Evolutionary conservation across 2,329 filamentous ascomycete species (phyloP).

Genomic region (Zymoseptoria ardabiliae): DNA sequence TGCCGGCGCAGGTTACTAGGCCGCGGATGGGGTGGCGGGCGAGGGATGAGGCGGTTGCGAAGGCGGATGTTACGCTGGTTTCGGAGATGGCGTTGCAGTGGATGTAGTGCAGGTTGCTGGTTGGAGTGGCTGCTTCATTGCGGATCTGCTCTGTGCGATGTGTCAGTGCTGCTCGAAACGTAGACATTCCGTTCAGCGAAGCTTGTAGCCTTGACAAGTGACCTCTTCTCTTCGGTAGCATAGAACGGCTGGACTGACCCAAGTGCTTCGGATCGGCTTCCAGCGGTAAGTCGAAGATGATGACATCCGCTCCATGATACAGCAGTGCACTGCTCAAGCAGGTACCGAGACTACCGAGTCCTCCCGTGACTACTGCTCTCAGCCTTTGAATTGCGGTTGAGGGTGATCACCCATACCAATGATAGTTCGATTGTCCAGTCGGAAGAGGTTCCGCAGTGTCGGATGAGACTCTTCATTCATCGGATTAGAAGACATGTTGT

Average conservation of each 20-base stretch:
- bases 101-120: background rate
- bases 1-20: conserved; percentile 65
- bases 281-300: background rate
- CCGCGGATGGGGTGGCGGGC: conserved; percentile 53
- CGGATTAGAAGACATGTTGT: background rate
- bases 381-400: background rate
- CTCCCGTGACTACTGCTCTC: background rate
- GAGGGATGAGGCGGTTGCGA: background rate
- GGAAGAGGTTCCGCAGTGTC: background rate
- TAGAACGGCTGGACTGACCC: no score
- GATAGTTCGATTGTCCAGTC: background rate
- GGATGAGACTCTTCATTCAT: background rate
- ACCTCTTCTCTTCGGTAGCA: no score
- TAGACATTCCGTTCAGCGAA: no score
- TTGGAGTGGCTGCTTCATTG: background rate
- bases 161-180: no score
- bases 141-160: background rate
- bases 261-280: background rate
- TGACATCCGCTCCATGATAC: background rate
- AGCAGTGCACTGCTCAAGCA: background rate
- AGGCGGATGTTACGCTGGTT: background rate
- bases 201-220: no score
- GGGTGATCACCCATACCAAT: background rate
- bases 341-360: background rate
- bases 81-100: background rate